Evolutionary conservation across 2,329 filamentous ascomycete genomes (phyloP).

Genomic region (Pseudogymnoascus sp.): DNA sequence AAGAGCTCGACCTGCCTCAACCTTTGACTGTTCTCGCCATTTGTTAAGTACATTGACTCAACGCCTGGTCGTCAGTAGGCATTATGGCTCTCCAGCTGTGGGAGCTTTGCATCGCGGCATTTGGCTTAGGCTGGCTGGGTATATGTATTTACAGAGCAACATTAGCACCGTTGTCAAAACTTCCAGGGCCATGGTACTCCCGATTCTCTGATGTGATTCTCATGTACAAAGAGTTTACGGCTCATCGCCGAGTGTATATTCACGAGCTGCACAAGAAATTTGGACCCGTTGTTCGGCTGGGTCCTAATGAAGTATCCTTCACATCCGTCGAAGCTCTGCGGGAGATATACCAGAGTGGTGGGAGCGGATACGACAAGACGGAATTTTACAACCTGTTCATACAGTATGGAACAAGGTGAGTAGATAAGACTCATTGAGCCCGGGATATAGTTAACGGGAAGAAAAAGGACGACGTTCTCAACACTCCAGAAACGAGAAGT

Average conservation of each 20-base stretch:
- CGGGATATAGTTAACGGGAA: neutral
- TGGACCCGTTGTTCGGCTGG: slow-evolving; percentile 50
- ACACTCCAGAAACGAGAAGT: slow-evolving; percentile 26
- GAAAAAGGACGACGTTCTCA: slow-evolving; percentile 32
- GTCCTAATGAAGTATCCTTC: slow-evolving; percentile 53
- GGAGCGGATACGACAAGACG: slow-evolving; percentile 58
- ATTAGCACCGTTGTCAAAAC: slow-evolving; percentile 17
- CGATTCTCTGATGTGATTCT: slow-evolving; percentile 20
- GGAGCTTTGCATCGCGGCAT: neutral
- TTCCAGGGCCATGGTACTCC: slow-evolving; percentile 23
- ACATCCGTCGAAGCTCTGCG: slow-evolving; percentile 48
- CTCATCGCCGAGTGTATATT: slow-evolving; percentile 45
- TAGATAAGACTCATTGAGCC: neutral
- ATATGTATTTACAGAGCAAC: neutral
- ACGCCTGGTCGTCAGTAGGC: neutral
- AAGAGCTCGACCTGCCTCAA: neutral
- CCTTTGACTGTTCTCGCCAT: neutral
- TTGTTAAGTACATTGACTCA: neutral
- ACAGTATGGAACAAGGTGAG: slow-evolving; percentile 48
- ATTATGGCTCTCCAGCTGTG: neutral
- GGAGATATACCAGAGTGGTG: slow-evolving; percentile 55
- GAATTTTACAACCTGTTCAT: slow-evolving; percentile 56
- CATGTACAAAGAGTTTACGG: slow-evolving; percentile 42
- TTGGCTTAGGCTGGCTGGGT: neutral
- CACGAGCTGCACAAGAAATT: slow-evolving; percentile 48